phyloP scores from a whole-genome alignment of 306 rosid species.

The Sindora glabra region DNA sequence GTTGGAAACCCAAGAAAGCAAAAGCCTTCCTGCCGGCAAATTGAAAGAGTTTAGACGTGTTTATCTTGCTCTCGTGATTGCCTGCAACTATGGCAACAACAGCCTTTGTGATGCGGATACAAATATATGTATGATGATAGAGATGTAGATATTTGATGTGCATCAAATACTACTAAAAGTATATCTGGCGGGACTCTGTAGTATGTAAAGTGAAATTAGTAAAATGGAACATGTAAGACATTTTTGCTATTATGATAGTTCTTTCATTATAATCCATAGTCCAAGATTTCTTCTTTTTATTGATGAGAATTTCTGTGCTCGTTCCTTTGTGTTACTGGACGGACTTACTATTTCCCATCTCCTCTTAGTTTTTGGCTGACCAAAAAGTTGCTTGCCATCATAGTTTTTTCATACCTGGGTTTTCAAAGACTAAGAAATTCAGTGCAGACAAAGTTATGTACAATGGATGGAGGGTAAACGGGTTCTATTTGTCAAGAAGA shows the following conservation, averaged over 20 bases:
- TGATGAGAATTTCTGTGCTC: too few species aligned
- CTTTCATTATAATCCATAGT: background rate
- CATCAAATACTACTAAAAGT: constrained; percentile 12
- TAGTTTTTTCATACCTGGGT: too few species aligned
- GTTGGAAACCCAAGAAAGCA: constrained; percentile 23
- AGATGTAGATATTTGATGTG: constrained; percentile 25
- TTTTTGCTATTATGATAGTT: background rate
- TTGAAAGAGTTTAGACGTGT: constrained; percentile 20
- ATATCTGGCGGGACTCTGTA: background rate
- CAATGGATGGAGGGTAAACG: too few species aligned
- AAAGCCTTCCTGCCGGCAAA: constrained; percentile 30
- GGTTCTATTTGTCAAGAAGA: constrained; percentile 11
- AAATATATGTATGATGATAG: constrained; percentile 27
- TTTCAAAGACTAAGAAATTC: too few species aligned
- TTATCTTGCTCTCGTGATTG: constrained; percentile 16
- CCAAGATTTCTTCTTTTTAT: constrained; percentile 3
- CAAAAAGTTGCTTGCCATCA: too few species aligned
- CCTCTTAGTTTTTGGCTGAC: too few species aligned
- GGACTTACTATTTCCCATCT: too few species aligned
- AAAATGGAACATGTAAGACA: background rate
- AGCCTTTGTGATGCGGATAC: constrained; percentile 42
- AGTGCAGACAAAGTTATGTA: too few species aligned
- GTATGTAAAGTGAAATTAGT: constrained; percentile 12
- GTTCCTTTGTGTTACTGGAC: too few species aligned
- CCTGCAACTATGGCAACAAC: constrained; percentile 25